Evolutionary conservation across 2,329 filamentous ascomycete species (phyloP).

Genomic region (Sporothrix protearum): DNA sequence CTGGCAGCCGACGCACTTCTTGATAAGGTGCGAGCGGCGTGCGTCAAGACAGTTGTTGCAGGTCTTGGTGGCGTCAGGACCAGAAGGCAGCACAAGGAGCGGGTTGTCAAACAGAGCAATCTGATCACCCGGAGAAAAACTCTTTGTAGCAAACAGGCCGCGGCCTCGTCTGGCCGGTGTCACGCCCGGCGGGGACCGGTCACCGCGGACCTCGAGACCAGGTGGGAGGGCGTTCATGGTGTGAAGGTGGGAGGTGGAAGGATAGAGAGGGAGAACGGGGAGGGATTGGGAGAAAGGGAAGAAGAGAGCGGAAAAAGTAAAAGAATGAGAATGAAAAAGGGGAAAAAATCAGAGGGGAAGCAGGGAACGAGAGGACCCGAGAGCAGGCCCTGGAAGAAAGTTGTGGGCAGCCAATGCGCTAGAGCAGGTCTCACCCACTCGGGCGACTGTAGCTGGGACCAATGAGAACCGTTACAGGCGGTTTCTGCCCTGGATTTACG

Average conservation of each 20-base stretch:
- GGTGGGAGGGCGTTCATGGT: slow-evolving; percentile 21
- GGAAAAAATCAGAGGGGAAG: background rate
- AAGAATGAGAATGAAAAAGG: background rate
- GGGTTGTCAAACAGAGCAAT: slow-evolving; percentile 46
- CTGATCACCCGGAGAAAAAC: slow-evolving; percentile 44
- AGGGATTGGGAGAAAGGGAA: background rate
- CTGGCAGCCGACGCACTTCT: slow-evolving; percentile 52
- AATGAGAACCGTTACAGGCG: background rate
- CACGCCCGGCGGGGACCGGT: slow-evolving; percentile 2
- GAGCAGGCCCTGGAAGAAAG: no score
- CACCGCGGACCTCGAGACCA: slow-evolving; percentile 29
- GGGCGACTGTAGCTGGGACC: background rate
- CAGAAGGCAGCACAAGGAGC: slow-evolving; percentile 48
- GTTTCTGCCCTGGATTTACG: background rate
- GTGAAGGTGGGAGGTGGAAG: background rate
- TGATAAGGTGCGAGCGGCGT: slow-evolving; percentile 20
- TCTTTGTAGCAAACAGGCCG: slow-evolving; percentile 42
- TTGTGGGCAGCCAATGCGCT: background rate
- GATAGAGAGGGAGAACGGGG: background rate
- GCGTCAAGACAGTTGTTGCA: slow-evolving; percentile 51
- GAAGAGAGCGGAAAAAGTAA: background rate
- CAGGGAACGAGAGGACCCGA: background rate
- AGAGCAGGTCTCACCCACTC: background rate
- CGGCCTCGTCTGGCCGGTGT: slow-evolving; percentile 34
- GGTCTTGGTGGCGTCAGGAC: slow-evolving; percentile 39